A percentile compares a stretch with the other conserved stretches of the same genome.
Evolutionary conservation across 2,329 filamentous ascomycete genomes (phyloP).

Genomic region (Xylaria sp.): DNA sequence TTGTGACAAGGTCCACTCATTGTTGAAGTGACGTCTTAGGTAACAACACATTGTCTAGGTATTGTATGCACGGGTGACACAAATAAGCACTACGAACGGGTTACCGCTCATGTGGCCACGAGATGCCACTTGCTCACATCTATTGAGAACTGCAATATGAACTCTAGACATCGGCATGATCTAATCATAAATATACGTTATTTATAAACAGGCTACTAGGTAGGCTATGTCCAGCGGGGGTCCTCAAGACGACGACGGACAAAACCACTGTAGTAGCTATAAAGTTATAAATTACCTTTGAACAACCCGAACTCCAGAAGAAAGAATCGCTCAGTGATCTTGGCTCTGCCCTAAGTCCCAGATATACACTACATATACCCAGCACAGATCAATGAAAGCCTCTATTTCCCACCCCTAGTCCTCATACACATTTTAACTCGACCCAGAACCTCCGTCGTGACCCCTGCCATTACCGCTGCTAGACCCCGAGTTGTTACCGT

Average conservation of each 20-base stretch:
- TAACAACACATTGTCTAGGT: conserved; percentile 1
- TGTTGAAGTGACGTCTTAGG: background rate
- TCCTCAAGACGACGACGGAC: background rate
- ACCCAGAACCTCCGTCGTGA: conserved; percentile 47
- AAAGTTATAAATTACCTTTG: conserved; percentile 11
- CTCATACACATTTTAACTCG: conserved; percentile 32
- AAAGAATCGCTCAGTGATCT: conserved; percentile 34
- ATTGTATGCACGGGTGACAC: background rate
- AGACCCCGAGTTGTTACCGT: conserved; percentile 63
- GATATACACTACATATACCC: conserved; percentile 32
- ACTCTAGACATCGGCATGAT: too few species aligned
- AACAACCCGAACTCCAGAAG: conserved; percentile 32
- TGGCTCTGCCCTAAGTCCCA: conserved; percentile 20
- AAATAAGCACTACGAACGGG: background rate
- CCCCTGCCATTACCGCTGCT: conserved; percentile 42
- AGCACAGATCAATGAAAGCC: conserved; percentile 25
- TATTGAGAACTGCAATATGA: too few species aligned
- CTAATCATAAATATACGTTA: too few species aligned
- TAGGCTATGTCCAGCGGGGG: too few species aligned
- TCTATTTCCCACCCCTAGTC: conserved; percentile 28
- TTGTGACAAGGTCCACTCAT: background rate
- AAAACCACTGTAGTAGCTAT: background rate
- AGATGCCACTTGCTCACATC: background rate
- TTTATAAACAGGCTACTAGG: too few species aligned
- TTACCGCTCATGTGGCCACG: background rate